phyloP scores from a whole-genome alignment of 805 yeast genomes.

The Wickerhamiella musiphila region DNA sequence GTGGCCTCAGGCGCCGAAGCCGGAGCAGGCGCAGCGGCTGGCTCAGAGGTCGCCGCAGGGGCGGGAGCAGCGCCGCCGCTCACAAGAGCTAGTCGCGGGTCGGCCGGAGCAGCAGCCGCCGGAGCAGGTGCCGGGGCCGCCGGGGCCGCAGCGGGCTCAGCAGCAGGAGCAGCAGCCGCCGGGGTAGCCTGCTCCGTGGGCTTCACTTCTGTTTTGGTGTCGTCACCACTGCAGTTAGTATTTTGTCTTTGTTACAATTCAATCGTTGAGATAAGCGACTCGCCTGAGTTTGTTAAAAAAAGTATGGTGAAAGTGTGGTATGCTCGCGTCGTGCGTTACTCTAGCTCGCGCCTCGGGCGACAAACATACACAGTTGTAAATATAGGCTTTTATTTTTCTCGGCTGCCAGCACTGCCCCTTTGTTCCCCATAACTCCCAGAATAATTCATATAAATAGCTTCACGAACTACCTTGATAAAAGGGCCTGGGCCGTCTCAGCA shows the following conservation, averaged over 20 bases:
- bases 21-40: slow-evolving; percentile 5
- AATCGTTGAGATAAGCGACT: too few relatives aligned
- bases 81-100: slow-evolving; percentile 10
- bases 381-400: too few relatives aligned
- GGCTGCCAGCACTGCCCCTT: too few relatives aligned
- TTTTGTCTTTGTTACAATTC: slow-evolving; percentile 13
- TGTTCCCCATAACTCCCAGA: too few relatives aligned
- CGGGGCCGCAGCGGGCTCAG: slow-evolving; percentile 7
- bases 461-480: too few relatives aligned
- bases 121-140: slow-evolving; percentile 10
- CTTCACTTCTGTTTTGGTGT: slow-evolving; percentile 10
- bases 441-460: too few relatives aligned
- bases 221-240: slow-evolving; percentile 22
- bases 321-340: too few relatives aligned
- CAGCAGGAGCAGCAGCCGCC: slow-evolving; percentile 5
- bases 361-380: too few relatives aligned
- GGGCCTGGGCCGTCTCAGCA: too few relatives aligned
- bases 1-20: slow-evolving; percentile 5
- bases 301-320: too few relatives aligned
- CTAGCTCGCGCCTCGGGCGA: too few relatives aligned
- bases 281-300: too few relatives aligned
- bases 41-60: slow-evolving; percentile 5
- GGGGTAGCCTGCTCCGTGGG: slow-evolving; percentile 5
- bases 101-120: slow-evolving; percentile 9
- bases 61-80: slow-evolving; percentile 9